A percentile compares a stretch with the other conserved stretches of the same genome.
Conservation (phyloP, 768 basidiomycete genomes). For the Lactifluus piperatus region DNA sequence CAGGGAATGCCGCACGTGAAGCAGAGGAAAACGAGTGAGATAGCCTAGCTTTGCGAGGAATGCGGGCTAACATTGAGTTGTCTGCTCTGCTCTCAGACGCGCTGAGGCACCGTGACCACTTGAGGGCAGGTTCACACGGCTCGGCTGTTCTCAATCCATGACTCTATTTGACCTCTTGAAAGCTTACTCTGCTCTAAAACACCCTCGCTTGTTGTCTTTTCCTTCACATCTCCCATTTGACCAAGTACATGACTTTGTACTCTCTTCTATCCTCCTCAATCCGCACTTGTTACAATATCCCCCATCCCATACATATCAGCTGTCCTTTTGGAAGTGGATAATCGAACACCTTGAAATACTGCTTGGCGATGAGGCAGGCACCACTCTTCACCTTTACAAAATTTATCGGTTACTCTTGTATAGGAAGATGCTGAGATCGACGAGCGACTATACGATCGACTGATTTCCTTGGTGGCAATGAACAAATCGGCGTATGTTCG, state of each 20-base stretch:
- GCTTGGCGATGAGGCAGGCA: conserved; percentile 39
- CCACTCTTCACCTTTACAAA: not conserved
- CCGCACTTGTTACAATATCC: conserved; percentile 49
- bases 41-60: not conserved
- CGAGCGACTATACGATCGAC: conserved; percentile 53
- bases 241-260: conserved; percentile 45
- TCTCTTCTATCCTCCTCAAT: conserved; percentile 43
- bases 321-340: conserved; percentile 66
- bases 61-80: conserved; percentile 1
- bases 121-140: conserved; percentile 14
- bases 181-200: conserved; percentile 44
- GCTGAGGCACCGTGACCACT: not conserved
- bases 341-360: conserved; percentile 46
- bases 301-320: conserved; percentile 55
- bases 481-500: conserved; percentile 26
- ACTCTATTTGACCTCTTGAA: conserved; percentile 38
- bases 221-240: conserved; percentile 33
- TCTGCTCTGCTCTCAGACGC: not conserved
- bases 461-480: conserved; percentile 37
- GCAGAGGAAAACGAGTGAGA: not conserved
- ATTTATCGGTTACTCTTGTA: conserved; percentile 12
- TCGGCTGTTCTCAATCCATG: no score
- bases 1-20: not conserved
- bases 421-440: conserved; percentile 54
- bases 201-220: conserved; percentile 35